Evolutionary conservation across 805 yeast species (phyloP).

Genomic region (Schwanniomyces vanrijiae): DNA sequence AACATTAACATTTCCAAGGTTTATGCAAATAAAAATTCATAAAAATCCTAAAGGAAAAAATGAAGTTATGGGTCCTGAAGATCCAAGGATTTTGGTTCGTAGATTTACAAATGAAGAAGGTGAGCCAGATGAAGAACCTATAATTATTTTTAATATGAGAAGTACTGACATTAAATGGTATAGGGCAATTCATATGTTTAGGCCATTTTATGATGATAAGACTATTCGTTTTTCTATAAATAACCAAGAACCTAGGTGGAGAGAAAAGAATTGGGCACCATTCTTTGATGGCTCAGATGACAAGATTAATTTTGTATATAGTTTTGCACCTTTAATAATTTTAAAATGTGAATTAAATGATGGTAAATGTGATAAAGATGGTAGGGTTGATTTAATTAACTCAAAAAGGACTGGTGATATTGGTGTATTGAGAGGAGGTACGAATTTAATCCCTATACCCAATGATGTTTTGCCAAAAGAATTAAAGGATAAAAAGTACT

Average conservation of each 20-base stretch:
- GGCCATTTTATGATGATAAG: constrained; percentile 14
- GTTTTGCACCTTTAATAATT: constrained; percentile 6
- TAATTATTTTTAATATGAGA: constrained; percentile 20
- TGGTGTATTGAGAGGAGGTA: constrained; percentile 11
- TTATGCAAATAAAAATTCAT: constrained; percentile 10
- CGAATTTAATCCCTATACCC: constrained; percentile 8
- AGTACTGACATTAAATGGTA: constrained; percentile 12
- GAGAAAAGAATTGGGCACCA: constrained; percentile 13
- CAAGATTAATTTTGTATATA: constrained; percentile 9
- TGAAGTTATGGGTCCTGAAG: constrained; percentile 15
- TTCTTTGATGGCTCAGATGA: constrained; percentile 7
- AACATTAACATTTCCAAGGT: constrained; percentile 8
- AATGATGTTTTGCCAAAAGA: constrained; percentile 7
- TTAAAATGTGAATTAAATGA: constrained; percentile 7
- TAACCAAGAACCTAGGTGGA: constrained; percentile 4
- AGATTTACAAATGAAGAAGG: constrained; percentile 5
- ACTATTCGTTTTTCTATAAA: constrained; percentile 3
- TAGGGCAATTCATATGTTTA: constrained; percentile 20
- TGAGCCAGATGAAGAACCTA: constrained; percentile 18
- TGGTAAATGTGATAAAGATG: constrained; percentile 7
- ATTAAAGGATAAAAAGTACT: constrained; percentile 9
- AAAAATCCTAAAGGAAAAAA: constrained; percentile 1
- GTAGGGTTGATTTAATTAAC: constrained; percentile 5
- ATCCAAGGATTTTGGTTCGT: constrained; percentile 15
- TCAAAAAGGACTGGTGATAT: constrained; percentile 2